Evolutionary conservation across 1,139 yeast genomes (phyloP), one percentile per base, ranked within the genome.

Genomic region (Pichia sp.): DNA sequence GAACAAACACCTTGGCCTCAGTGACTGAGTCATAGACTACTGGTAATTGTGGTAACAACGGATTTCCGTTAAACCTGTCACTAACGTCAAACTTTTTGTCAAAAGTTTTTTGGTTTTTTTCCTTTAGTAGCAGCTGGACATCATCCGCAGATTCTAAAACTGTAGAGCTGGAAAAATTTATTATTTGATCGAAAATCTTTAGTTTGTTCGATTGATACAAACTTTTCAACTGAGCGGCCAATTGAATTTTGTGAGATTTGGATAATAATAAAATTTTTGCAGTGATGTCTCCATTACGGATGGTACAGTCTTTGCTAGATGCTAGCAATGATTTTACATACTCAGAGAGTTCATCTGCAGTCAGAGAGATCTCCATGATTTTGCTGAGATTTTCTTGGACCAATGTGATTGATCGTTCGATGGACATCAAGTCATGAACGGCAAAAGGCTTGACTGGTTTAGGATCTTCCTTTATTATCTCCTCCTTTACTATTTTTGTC

Each of bases 1-100:
- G 98, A 23, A 85, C 80, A 63, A 90, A 93, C 0, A 90, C 96
- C 50, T 87, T 78, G 10, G 83, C 80, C 55, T 75, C 73, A 23
- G 91, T 75, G 4, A 73, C 74, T 1, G 78, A 77, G 62, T 86
- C 80, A 10, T 73, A 68, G 49, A 93, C 87, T 23, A 68, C 69
- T 0, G 98, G 98, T 25, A 91, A 68, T 1, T 97, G 97, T 0
- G 53, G 54, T 21, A 53, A 21, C 3, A 49, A 10, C 30, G 30
- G 28, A 47, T 39, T 31, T n/a, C 21, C 25, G 4, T 28, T n/a
- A 3, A 82, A 85, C 72, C 68, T 65, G 16, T 39, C 31, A 4
- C 48, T 50, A 21, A 16, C 41, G 18, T 34, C 36, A 2, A n/a
- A 30, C 7, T 18, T 31, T 36, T 46, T 47, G 7, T 25, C 22